These are phyloP conservation scores for Lycium barbarum DNA, from an alignment of 257 asterid species.

Conservation along the genomic window DNA sequence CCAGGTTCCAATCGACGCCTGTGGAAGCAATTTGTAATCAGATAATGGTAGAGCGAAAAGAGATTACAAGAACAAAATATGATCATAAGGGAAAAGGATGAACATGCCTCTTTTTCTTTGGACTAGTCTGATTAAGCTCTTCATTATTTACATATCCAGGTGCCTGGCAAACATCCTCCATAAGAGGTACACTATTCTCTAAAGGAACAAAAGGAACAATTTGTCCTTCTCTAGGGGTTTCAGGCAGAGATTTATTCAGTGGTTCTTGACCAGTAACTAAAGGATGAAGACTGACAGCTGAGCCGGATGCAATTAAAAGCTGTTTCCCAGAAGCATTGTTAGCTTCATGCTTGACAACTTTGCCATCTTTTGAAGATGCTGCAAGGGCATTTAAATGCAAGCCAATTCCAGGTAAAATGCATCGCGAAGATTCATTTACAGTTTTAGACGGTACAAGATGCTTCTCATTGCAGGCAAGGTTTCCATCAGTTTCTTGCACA, in stretches of 20 bases:
- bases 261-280: conserved; percentile 49
- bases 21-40: conserved; percentile 36
- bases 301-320: conserved; percentile 62
- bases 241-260: conserved; percentile 39
- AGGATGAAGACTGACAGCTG: conserved; percentile 53
- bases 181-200: conserved; percentile 48
- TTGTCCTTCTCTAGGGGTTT: conserved; percentile 50
- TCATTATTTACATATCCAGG: conserved; percentile 54
- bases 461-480: conserved; percentile 42
- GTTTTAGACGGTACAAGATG: conserved; percentile 40
- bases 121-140: conserved; percentile 74
- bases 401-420: conserved; percentile 83
- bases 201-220: conserved; percentile 36
- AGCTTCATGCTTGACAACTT: conserved; percentile 54
- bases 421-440: conserved; percentile 51
- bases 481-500: conserved; percentile 49
- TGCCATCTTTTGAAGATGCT: conserved; percentile 66
- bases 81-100: conserved; percentile 21
- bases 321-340: conserved; percentile 59
- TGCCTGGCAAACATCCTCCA: conserved; percentile 55
- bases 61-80: neutral
- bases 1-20: conserved; percentile 71
- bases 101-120: conserved; percentile 83
- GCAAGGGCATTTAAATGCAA: conserved; percentile 93
- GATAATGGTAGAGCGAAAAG: neutral